Conservation (phyloP, 805 yeast species). For the Starmerella etchellsii region DNA sequence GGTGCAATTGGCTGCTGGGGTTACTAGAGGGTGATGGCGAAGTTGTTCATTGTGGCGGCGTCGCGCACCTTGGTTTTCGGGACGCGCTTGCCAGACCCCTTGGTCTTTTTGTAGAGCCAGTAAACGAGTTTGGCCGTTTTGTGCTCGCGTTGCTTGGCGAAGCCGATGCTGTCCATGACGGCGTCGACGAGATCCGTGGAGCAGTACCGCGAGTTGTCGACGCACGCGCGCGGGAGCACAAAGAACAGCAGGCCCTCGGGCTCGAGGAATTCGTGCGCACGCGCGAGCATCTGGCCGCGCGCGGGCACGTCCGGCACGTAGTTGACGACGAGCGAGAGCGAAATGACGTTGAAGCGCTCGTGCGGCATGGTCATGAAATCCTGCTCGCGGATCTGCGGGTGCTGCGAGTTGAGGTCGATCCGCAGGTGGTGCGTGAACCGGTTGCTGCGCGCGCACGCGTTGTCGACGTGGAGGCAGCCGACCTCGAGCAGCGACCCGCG, state of each 20-base stretch:
- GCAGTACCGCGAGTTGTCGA: conserved; percentile 69
- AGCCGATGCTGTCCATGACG: conserved; percentile 54
- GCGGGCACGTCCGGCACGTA: conserved; percentile 62
- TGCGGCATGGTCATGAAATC: conserved; percentile 81
- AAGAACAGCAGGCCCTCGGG: conserved; percentile 38
- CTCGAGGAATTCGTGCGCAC: conserved; percentile 45
- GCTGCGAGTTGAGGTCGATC: conserved; percentile 73
- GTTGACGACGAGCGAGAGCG: conserved; percentile 78
- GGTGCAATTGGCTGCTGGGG: too few species aligned
- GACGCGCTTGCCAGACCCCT: conserved; percentile 7
- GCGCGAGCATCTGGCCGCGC: conserved; percentile 65
- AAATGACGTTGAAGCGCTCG: conserved; percentile 44
- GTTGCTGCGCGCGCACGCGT: conserved; percentile 49
- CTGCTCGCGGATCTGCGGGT: conserved; percentile 56
- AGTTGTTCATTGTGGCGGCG: conserved; percentile 58
- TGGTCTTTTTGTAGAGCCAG: conserved; percentile 48
- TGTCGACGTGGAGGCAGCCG: conserved; percentile 63
- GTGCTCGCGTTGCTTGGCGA: conserved; percentile 33
- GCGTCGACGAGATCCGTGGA: conserved; percentile 32
- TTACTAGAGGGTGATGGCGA: too few species aligned
- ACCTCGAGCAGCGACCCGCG: conserved; percentile 51
- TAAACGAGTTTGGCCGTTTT: conserved; percentile 63
- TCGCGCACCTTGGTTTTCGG: conserved; percentile 34
- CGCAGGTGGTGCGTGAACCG: conserved; percentile 42
- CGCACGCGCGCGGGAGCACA: conserved; percentile 82